Conservation (phyloP, 2,329 filamentous ascomycete species). For the Penicillium corylophilum region DNA sequence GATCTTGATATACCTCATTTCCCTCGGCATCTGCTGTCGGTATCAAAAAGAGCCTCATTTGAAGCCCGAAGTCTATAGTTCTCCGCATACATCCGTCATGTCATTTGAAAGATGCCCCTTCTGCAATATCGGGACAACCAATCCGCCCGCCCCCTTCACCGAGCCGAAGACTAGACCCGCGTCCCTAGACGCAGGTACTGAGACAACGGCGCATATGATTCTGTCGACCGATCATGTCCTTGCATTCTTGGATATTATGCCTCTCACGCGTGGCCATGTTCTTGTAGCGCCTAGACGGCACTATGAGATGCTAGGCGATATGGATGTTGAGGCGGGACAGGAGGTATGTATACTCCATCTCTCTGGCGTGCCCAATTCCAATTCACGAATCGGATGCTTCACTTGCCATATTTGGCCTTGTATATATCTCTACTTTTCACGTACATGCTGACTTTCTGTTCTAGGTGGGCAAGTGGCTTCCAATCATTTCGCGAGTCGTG, state of each 20-base stretch:
- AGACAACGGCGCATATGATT: constrained; percentile 55
- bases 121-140: constrained; percentile 56
- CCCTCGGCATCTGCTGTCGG: not conserved
- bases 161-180: constrained; percentile 25
- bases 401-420: not conserved
- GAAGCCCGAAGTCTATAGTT: not conserved
- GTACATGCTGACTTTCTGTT: not conserved
- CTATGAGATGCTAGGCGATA: constrained; percentile 72
- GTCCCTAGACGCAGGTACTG: constrained; percentile 9
- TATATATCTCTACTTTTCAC: not conserved
- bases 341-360: constrained; percentile 55
- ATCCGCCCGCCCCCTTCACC: constrained; percentile 41
- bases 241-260: constrained; percentile 92
- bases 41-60: not conserved
- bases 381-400: not conserved
- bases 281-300: constrained; percentile 78
- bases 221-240: constrained; percentile 75
- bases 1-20: not conserved
- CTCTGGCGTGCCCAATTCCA: not conserved
- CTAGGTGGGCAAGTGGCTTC: constrained; percentile 48
- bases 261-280: constrained; percentile 78
- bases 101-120: constrained; percentile 51
- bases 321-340: constrained; percentile 61
- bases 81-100: constrained; percentile 8
- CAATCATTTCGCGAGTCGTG: constrained; percentile 64